These are phyloP conservation scores for Gossypium ekmanianum DNA, from an alignment of 345 rosid genomes.

Conservation along the genomic window DNA sequence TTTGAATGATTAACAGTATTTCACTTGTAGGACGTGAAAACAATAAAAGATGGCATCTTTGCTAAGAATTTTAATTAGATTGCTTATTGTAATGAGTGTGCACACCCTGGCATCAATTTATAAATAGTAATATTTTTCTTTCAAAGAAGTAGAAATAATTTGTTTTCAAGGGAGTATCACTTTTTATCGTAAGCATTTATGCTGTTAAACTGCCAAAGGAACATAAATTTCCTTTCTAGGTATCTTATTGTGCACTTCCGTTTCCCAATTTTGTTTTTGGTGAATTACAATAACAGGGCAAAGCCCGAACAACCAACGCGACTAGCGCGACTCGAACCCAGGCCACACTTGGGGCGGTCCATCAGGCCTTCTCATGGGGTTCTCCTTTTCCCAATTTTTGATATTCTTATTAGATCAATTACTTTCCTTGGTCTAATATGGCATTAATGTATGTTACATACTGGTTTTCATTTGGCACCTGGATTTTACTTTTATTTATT, in stretches of 20 bases:
- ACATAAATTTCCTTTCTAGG: background rate
- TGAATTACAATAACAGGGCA: no score
- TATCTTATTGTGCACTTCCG: background rate
- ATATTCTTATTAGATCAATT: background rate
- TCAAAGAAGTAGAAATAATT: background rate
- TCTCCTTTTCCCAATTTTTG: background rate
- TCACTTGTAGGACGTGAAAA: background rate
- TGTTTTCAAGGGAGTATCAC: constrained; percentile 4
- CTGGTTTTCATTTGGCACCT: background rate
- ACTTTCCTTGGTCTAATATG: background rate
- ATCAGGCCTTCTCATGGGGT: no score
- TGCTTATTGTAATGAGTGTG: background rate
- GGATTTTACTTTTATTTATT: background rate
- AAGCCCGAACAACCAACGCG: no score
- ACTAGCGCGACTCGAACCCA: no score
- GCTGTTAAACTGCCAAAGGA: background rate
- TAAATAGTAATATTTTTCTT: background rate
- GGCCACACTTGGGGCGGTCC: no score
- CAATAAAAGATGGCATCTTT: background rate
- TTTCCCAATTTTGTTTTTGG: background rate
- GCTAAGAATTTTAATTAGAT: background rate
- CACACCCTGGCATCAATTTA: background rate
- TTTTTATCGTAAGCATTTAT: background rate
- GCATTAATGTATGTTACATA: background rate
- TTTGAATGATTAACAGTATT: background rate